These are phyloP conservation scores for Lactarius sanguifluus DNA, from an alignment of 768 basidiomycete genomes.

Conservation along the genomic window DNA sequence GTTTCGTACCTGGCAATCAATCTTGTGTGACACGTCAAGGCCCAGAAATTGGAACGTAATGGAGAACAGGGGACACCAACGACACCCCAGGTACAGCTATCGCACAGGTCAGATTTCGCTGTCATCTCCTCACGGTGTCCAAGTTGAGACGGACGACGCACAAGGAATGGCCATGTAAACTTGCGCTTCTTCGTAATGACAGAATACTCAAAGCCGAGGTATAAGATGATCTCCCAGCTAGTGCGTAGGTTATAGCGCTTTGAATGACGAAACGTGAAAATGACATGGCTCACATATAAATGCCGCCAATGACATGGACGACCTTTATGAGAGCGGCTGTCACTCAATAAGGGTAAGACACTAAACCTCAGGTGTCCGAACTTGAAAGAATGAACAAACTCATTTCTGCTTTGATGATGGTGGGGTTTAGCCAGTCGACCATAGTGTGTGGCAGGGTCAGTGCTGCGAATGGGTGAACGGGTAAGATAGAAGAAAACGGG, in stretches of 20 bases:
- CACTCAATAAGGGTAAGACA: background rate
- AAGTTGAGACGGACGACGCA: background rate
- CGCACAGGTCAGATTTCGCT: background rate
- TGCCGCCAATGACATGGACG: conserved; percentile 17
- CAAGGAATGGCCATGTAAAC: conserved; percentile 21
- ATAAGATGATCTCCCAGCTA: conserved; percentile 23
- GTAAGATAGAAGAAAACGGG: too few species aligned
- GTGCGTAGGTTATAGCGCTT: background rate
- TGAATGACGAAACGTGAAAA: background rate
- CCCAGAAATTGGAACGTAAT: conserved; percentile 1
- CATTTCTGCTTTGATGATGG: background rate
- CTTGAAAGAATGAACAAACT: conserved; percentile 1
- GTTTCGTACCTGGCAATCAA: conserved; percentile 14
- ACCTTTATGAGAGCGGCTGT: conserved; percentile 19
- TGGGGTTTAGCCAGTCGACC: conserved; percentile 3
- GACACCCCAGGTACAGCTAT: conserved; percentile 25
- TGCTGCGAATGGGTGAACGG: too few species aligned
- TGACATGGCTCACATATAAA: conserved; percentile 19
- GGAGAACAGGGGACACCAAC: conserved; percentile 12
- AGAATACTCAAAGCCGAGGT: conserved; percentile 18
- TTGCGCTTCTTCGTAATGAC: conserved; percentile 15
- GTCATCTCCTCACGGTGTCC: background rate
- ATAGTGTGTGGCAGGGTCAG: background rate
- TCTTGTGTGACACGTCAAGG: background rate
- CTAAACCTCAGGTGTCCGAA: background rate